Evolutionary conservation across 495 filamentous ascomycete species (phyloP).

Genomic region (Neurospora intermedia): DNA sequence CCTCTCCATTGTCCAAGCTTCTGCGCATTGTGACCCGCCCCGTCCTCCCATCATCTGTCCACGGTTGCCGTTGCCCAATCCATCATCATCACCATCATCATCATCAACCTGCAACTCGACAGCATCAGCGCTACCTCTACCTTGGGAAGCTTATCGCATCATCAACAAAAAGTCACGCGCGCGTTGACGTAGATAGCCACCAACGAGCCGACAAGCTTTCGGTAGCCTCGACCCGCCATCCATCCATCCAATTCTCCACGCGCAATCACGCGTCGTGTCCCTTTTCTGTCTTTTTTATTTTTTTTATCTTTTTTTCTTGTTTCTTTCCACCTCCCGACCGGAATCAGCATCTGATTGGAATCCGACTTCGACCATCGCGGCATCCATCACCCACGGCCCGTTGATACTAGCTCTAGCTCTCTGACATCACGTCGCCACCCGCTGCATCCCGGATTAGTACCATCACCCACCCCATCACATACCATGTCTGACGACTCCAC

Average conservation of each 20-base stretch:
- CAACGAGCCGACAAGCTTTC: not conserved
- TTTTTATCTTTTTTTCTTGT: not conserved
- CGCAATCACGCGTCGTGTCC: not conserved
- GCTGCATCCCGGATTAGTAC: not conserved
- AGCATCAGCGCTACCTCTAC: not conserved
- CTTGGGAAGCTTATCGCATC: not conserved
- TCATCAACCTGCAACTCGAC: not conserved
- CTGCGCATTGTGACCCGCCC: conserved; percentile 15
- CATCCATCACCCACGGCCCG: conserved; percentile 6
- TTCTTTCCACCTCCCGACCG: not conserved
- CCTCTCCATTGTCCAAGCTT: conserved; percentile 10
- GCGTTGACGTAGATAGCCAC: not conserved
- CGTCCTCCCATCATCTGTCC: not conserved
- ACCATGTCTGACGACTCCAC: conserved; percentile 15
- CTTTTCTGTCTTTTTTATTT: not conserved
- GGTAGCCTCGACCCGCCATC: not conserved
- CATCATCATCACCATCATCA: not conserved
- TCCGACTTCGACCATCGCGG: conserved; percentile 8
- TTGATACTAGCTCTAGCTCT: conserved; percentile 2
- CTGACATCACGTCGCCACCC: conserved; percentile 20
- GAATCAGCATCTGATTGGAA: not conserved
- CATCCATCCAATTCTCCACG: not conserved
- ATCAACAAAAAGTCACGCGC: conserved; percentile 1
- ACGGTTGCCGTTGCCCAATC: not conserved
- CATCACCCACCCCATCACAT: not conserved